These are phyloP conservation scores for Cylindrodendrum hubeiense DNA, from an alignment of 2,329 filamentous ascomycete genomes.

Conservation along the genomic window DNA sequence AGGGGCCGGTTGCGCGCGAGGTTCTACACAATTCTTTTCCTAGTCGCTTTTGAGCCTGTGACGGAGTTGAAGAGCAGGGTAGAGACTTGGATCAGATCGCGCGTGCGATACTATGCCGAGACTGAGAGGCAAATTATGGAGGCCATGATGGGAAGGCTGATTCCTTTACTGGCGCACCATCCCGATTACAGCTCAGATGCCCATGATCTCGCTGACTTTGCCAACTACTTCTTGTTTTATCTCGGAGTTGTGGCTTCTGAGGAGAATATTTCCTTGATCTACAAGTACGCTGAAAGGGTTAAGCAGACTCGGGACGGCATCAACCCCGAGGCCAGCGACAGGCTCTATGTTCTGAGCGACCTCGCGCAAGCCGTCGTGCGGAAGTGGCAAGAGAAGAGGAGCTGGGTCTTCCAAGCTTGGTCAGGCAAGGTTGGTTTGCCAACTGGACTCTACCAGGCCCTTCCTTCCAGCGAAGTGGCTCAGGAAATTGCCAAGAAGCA, in stretches of 20 bases:
- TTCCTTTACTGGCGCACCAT: conserved; percentile 93
- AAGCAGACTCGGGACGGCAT: conserved; percentile 91
- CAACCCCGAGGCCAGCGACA: conserved; percentile 73
- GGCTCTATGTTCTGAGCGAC: conserved; percentile 89
- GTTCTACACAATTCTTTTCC: conserved; percentile 91
- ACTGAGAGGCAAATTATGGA: conserved; percentile 78
- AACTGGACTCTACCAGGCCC: conserved; percentile 78
- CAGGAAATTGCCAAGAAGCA: conserved; percentile 89
- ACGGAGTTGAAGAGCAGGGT: conserved; percentile 79
- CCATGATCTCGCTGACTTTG: conserved; percentile 82
- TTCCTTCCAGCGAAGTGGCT: conserved; percentile 82
- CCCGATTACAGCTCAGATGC: conserved; percentile 82
- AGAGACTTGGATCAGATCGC: conserved; percentile 89
- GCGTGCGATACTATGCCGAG: conserved; percentile 74
- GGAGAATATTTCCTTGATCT: conserved; percentile 88
- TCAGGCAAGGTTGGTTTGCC: conserved; percentile 86
- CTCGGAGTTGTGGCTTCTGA: conserved; percentile 85
- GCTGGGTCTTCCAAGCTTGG: conserved; percentile 88
- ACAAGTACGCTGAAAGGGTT: conserved; percentile 90
- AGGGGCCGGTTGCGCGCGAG: conserved; percentile 76
- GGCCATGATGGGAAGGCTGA: conserved; percentile 81
- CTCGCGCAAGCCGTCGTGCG: conserved; percentile 85
- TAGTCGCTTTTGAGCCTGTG: conserved; percentile 91
- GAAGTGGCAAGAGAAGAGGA: conserved; percentile 86
- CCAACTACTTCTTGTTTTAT: conserved; percentile 92